Percentiles rank a stretch among this genome's conserved stretches.
Evolutionary conservation across 148 eudicot genomes (phyloP).

Genomic region (Pharnaceum exiguum): DNA sequence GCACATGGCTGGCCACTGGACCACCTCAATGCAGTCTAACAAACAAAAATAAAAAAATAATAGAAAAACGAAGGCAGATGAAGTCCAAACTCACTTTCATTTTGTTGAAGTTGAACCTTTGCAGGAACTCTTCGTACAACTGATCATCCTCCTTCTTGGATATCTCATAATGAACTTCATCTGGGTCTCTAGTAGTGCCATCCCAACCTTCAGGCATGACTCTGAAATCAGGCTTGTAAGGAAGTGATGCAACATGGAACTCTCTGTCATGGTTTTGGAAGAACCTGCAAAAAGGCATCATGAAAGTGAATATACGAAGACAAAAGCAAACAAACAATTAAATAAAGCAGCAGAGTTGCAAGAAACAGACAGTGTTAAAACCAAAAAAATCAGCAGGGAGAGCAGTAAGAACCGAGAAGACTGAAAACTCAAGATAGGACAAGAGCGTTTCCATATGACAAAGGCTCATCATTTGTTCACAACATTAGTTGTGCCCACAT

Average conservation of each 20-base stretch:
- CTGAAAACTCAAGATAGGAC: no score
- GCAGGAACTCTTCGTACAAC: conserved; percentile 70
- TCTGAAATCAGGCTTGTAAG: conserved; percentile 87
- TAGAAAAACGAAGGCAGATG: neutral
- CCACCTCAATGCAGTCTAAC: no score
- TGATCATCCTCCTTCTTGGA: conserved; percentile 90
- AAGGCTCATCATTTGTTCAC: no score
- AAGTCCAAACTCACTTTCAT: conserved; percentile 54
- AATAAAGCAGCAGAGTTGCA: no score
- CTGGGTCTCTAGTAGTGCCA: conserved; percentile 86
- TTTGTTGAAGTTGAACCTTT: conserved; percentile 74
- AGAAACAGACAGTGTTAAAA: no score
- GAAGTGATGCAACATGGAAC: conserved; percentile 88
- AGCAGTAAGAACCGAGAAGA: no score
- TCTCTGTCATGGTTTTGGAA: conserved; percentile 77
- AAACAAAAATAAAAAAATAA: no score
- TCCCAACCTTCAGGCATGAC: conserved; percentile 99
- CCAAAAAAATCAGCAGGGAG: no score
- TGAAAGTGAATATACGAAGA: neutral
- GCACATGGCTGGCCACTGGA: no score
- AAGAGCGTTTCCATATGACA: no score
- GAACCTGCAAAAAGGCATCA: conserved; percentile 45
- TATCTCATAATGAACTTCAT: conserved; percentile 93
- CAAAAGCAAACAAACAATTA: no score
- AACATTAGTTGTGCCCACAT: no score